Evolutionary conservation across 2,329 filamentous ascomycete species (phyloP).

Genomic region (Domatiomyces catenatus): DNA sequence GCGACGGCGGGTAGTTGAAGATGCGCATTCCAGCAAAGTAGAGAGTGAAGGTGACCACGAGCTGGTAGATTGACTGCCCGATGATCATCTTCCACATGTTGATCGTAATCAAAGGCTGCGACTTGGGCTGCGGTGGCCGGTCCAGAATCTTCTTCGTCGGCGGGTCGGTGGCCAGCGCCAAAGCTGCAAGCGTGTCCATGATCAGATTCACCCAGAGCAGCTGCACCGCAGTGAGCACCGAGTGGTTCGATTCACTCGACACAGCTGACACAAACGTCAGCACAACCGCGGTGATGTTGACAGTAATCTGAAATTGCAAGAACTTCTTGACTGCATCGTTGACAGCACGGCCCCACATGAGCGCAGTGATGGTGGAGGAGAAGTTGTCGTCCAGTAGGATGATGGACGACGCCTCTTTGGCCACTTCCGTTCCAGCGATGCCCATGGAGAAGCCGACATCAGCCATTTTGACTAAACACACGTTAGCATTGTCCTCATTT

Average conservation of each 20-base stretch:
- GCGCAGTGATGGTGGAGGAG: conserved; percentile 47
- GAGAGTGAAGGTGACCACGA: conserved; percentile 61
- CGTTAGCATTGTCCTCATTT: not conserved
- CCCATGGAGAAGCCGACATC: conserved; percentile 57
- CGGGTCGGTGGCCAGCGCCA: conserved; percentile 81
- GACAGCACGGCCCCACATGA: conserved; percentile 54
- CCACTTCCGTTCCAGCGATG: conserved; percentile 50
- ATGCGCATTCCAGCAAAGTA: conserved; percentile 57
- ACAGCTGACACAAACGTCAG: conserved; percentile 81
- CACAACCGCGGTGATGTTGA: conserved; percentile 81
- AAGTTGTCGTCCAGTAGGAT: conserved; percentile 55
- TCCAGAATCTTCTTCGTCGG: conserved; percentile 67
- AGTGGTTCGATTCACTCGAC: conserved; percentile 49
- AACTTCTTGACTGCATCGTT: conserved; percentile 56
- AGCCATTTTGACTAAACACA: conserved; percentile 38
- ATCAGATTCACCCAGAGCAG: conserved; percentile 94
- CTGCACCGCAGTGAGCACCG: conserved; percentile 77
- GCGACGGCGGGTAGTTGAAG: conserved; percentile 38
- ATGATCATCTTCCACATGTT: conserved; percentile 99
- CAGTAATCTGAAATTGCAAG: conserved; percentile 51
- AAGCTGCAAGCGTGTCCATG: conserved; percentile 87
- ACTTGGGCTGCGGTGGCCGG: conserved; percentile 63
- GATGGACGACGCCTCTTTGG: conserved; percentile 54
- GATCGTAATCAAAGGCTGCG: conserved; percentile 60
- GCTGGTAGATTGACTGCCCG: conserved; percentile 78